Evolutionary conservation across 768 basidiomycete species (phyloP), one percentile per base, ranked within the genome.

Genomic region (Auriscalpium vulgare): DNA sequence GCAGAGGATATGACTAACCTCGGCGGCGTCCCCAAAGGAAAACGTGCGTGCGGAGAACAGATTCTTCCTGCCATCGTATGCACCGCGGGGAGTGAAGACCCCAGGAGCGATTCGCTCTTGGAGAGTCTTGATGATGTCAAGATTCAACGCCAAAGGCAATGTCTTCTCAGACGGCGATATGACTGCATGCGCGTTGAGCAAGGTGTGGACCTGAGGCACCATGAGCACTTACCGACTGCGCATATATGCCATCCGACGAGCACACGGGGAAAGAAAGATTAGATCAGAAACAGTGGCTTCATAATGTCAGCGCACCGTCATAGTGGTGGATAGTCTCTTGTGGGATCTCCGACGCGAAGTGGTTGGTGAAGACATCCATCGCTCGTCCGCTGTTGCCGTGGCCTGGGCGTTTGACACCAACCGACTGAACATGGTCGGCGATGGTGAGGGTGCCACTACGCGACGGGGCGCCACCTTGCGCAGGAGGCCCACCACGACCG

Each of bases 41-140:
- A 91, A 73, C 55, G 78, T 75, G 40, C 78, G 74, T 13, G 81
- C 70, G 21, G 84, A 75, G 62, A 88, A 92, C 48, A 84, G 67
- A 59, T 91, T 91, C 68, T 90, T 91, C 44, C 87, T 76, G 0
- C 89, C 89, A 56, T 91, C 90, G 57, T 90, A 91, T 2, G 81
- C 88, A 16, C 77, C 84, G 13, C 76, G 80, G 10, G 87, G 88
- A 3, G 80, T 87, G 65, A 92, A 92, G 19, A 87, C 72, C n/a
- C 78, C 69, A 0, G 81, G 82, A 1, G 82, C 80, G 4, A 78
- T 74, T 0, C 71, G 66, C 4, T 71, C 73, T 66, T 92, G 91
- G 13, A 92, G 67, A 14, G 72, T 72, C 13, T 76, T 75, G 49
- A 92, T 83, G 10, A 92, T 69, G 13, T 85, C 82, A 74, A 91